Evolutionary conservation across 2,329 filamentous ascomycete genomes (phyloP).

Genomic region (Drechmeria coniospora): DNA sequence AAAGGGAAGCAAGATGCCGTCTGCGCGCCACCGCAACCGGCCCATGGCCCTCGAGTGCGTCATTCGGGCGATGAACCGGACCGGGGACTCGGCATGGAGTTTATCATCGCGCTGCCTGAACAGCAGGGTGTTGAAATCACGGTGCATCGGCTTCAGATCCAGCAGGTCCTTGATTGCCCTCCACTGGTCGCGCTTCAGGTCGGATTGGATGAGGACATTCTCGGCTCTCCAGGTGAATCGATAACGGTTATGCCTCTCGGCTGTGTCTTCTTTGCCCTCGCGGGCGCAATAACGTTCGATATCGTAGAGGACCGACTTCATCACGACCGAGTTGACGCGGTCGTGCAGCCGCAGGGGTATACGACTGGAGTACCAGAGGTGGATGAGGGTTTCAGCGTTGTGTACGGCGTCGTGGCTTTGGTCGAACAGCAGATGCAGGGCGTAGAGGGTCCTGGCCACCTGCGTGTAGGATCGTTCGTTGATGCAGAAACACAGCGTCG

Average conservation of each 20-base stretch:
- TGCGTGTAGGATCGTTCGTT: conserved; percentile 2
- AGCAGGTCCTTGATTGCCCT: background rate
- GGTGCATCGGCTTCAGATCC: too few species aligned
- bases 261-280: conserved; percentile 3
- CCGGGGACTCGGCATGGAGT: conserved; percentile 3
- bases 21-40: conserved; percentile 7
- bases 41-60: conserved; percentile 6
- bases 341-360: conserved; percentile 4
- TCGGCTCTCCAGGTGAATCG: conserved; percentile 1
- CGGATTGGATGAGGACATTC: conserved; percentile 1
- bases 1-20: conserved; percentile 11
- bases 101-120: too few species aligned
- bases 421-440: conserved; percentile 6
- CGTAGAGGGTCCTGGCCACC: conserved; percentile 4
- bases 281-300: background rate
- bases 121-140: too few species aligned
- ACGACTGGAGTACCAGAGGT: conserved; percentile 13
- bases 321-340: conserved; percentile 5
- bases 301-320: background rate
- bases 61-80: conserved; percentile 5
- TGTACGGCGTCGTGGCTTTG: conserved; percentile 1
- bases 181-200: conserved; percentile 5
- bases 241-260: background rate
- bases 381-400: conserved; percentile 10
- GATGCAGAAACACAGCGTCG: conserved; percentile 5